Base-by-base conservation (phyloP, 805 yeast genomes). In the Zygoascus biomembranicola region DNA sequence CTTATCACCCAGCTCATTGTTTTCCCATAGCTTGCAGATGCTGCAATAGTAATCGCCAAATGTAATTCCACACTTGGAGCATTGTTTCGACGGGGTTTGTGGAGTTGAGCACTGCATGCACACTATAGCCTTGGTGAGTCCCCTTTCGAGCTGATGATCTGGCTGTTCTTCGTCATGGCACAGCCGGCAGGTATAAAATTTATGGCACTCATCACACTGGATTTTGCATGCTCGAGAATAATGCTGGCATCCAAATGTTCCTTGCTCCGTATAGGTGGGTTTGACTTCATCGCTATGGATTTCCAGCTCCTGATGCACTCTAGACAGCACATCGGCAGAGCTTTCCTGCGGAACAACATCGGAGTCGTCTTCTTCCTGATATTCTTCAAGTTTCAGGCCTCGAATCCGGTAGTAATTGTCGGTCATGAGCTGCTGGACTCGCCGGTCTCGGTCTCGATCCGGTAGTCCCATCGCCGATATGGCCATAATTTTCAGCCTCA, bases 161-260 rank as follows among this genome's bases (percentile, higher is more conserved):
- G 76, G 74, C 26, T 66, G 77, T n/a, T 71, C 75, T 62, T 86
- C 95, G 54, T 73, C 75, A 68, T 90, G 97, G 65, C 97, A 90
- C 59, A 87, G 79, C 13, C 96, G 77, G 69, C 97, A 90, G 1
- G 87, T 70, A 59, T 73, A 85, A 92, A 95, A 90, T 63, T 75
- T 74, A 32, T 73, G 68, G 63, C 97, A 90, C 2, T 75, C 75
- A 11, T 85, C 76, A 64, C 97, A 90, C 62, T 87, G 94, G 49
- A 87, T 68, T 65, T 90, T 89, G 70, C 96, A 89, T 56, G 84
- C 83, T 35, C 95, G 72, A 63, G 81, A 85, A 68, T 90, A 90
- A 68, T 90, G 97, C 19, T 70, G 71, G 65, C 97, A 90, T 2
- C 97, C 97, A 31, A 84, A 65, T 1, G 78, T 70, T 1, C 51